A percentile compares a stretch with the other conserved stretches of the same genome.
phyloP scores from a whole-genome alignment of 768 basidiomycete species.

The Calocera cornea region DNA sequence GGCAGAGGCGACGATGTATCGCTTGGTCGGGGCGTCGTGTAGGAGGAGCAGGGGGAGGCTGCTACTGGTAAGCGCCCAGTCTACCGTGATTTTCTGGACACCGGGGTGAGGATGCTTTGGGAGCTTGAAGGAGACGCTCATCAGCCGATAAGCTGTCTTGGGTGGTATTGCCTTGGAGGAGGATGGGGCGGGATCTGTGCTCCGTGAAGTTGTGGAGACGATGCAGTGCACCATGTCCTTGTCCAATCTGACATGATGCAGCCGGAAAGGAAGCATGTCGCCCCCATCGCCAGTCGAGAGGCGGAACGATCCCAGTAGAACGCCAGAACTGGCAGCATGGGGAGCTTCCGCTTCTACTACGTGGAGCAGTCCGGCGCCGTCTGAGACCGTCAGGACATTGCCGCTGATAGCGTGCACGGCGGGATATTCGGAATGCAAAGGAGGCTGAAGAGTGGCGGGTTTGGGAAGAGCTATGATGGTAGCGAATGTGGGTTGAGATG shows the following conservation, averaged over 20 bases:
- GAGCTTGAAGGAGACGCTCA: conserved; percentile 3
- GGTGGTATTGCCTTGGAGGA: neutral
- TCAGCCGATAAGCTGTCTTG: neutral
- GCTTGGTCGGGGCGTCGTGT: conserved; percentile 33
- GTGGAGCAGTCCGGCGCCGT: neutral
- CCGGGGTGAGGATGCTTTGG: conserved; percentile 21
- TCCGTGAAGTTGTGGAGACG: neutral
- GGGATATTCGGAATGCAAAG: neutral
- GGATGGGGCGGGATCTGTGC: neutral
- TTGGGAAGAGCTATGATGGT: conserved; percentile 11
- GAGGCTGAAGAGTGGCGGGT: neutral
- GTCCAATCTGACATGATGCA: conserved; percentile 53
- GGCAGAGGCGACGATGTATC: conserved; percentile 47
- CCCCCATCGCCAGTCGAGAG: conserved; percentile 28
- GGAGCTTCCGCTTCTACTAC: conserved; percentile 34
- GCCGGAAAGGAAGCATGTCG: conserved; percentile 32
- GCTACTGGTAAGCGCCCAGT: conserved; percentile 48
- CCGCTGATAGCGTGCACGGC: neutral
- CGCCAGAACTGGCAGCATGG: conserved; percentile 37
- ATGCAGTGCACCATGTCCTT: neutral
- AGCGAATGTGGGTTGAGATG: conserved; percentile 6
- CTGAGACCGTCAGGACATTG: neutral
- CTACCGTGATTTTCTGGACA: conserved; percentile 33
- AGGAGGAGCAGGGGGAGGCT: conserved; percentile 49
- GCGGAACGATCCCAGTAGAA: conserved; percentile 47